Base-by-base conservation (phyloP, 495 filamentous ascomycete species). In the Tuber borchii region DNA sequence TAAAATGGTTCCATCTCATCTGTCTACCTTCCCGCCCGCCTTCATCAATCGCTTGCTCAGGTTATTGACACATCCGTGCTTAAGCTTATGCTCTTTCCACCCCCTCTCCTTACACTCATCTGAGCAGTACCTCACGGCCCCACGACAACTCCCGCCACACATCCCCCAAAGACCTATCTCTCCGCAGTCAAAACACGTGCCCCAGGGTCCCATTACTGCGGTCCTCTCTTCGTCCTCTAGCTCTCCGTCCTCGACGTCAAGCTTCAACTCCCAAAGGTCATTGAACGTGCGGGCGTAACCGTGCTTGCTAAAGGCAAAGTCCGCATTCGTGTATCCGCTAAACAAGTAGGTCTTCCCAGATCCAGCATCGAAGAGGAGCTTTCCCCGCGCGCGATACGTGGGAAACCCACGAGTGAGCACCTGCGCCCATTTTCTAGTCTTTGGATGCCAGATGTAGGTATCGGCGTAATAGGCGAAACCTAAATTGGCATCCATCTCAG, bases 181-280 rank as follows among this genome's bases (percentile, higher is more conserved):
- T 7, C 77, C 78, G 45, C 78, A 80, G 12, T 71, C 71, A 71
- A 80, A 80, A 48, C 78, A 80, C 1, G 77, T 80, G 14, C 77
- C 77, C 78, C 78, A 80, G 22, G 78, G 78, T 2, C 78, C 78
- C 78, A 80, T 80, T 37, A 80, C 78, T 2, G 78, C 78, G 1
- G 78, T 80, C 48, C 78, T 80, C 44, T 76, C 74, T 22, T 80
- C 78, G 42, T 79, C 77, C 3, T 75, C 72, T 20, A 79, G 74
- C 22, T 77, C 77, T 1, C 77, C 72, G 37, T 79, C 77, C 31
- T 79, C 76, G 56, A 79, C 74, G 44, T 80, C 78, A 34, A 80
- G 75, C 73, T 79, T 79, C 14, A 80, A 71, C 71, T 80, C 78
- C 78, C 78, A 80, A 0, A 80, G 70, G 43, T 80, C 78, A 37